A percentile compares a stretch with the other conserved stretches of the same genome.
These are phyloP conservation scores for Bipolaris cookei DNA, from an alignment of 2,329 filamentous ascomycete species.

Conservation along the genomic window DNA sequence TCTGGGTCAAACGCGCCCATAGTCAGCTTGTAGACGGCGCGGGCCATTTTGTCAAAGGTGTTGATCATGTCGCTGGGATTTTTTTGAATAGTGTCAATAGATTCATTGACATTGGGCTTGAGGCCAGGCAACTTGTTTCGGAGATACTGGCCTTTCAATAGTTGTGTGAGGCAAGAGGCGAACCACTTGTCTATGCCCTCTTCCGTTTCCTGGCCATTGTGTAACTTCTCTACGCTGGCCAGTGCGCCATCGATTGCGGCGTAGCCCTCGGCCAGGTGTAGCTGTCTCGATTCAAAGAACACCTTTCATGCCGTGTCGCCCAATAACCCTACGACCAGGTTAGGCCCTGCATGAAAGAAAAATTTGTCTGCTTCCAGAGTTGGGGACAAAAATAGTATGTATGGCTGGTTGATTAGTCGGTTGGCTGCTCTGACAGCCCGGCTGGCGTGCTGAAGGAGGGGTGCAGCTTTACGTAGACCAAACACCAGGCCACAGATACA, in stretches of 20 bases:
- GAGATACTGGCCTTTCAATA: conserved; percentile 40
- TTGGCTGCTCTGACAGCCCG: too few species aligned
- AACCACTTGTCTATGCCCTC: conserved; percentile 31
- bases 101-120: conserved; percentile 49
- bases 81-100: conserved; percentile 49
- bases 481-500: too few species aligned
- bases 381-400: too few species aligned
- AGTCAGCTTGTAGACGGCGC: conserved; percentile 62
- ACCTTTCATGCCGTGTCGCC: conserved; percentile 53
- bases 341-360: conserved; percentile 57
- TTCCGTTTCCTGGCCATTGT: conserved; percentile 16
- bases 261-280: conserved; percentile 54
- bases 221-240: conserved; percentile 17
- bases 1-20: conserved; percentile 62
- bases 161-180: conserved; percentile 24
- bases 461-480: too few species aligned
- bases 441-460: too few species aligned
- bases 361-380: too few species aligned
- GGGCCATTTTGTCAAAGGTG: conserved; percentile 62
- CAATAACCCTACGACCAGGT: conserved; percentile 55
- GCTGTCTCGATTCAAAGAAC: conserved; percentile 55
- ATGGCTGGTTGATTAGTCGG: too few species aligned
- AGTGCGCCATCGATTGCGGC: conserved; percentile 37
- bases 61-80: conserved; percentile 52
- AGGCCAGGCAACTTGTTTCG: conserved; percentile 50